Percentiles rank a stretch among this genome's conserved stretches.
These are phyloP conservation scores for Calocybe indica DNA, from an alignment of 768 basidiomycete species.

Conservation along the genomic window DNA sequence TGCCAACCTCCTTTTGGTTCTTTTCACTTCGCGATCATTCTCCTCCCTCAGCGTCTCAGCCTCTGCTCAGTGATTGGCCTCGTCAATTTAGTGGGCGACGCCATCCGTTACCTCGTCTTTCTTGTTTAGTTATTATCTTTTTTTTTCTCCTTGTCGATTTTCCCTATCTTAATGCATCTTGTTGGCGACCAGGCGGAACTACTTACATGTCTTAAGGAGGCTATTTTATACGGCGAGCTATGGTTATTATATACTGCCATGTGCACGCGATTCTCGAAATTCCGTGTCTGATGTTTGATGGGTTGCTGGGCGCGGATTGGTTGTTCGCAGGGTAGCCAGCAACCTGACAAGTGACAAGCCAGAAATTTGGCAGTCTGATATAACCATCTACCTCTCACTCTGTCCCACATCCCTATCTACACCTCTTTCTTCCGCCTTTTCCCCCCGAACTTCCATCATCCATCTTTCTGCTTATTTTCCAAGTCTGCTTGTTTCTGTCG, in stretches of 20 bases:
- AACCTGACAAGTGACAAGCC: conserved; percentile 8
- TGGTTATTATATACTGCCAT: too few relatives aligned
- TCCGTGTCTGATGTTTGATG: conserved; percentile 13
- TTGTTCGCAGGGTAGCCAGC: conserved; percentile 11
- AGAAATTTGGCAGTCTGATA: too few relatives aligned
- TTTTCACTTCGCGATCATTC: too few relatives aligned
- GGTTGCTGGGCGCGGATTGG: conserved; percentile 10
- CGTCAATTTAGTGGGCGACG: too few relatives aligned
- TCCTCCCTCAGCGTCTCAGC: too few relatives aligned
- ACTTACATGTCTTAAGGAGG: conserved; percentile 5
- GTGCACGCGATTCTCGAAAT: conserved; percentile 1
- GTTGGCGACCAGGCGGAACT: not conserved
- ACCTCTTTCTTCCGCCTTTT: too few relatives aligned
- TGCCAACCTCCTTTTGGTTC: not conserved
- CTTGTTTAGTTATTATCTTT: conserved; percentile 6
- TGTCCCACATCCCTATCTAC: too few relatives aligned
- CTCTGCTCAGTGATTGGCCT: too few relatives aligned
- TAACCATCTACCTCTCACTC: too few relatives aligned
- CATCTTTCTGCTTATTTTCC: too few relatives aligned
- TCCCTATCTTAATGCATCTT: not conserved
- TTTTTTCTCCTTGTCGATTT: not conserved
- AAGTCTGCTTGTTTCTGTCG: too few relatives aligned
- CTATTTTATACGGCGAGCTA: not conserved
- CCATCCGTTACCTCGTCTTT: conserved; percentile 2
- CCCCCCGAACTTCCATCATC: too few relatives aligned